phyloP scores from a whole-genome alignment of 257 asterid species.

The Marsdenia floribunda region DNA sequence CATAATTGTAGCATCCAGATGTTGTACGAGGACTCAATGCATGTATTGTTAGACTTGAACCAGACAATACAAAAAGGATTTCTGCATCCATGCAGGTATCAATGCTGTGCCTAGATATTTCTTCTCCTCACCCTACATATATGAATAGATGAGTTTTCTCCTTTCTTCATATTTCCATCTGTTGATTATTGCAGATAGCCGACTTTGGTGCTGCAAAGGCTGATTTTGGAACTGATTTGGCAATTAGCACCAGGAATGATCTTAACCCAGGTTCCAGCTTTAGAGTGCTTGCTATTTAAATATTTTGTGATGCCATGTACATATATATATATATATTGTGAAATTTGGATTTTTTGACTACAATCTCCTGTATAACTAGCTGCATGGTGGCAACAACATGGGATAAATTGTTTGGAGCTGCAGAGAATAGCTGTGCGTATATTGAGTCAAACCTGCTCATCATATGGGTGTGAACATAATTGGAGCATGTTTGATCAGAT shows the following conservation, averaged over 20 bases:
- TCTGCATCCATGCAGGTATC: slow-evolving; percentile 92
- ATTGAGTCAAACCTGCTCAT: slow-evolving; percentile 85
- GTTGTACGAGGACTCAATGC: slow-evolving; percentile 87
- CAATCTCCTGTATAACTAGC: slow-evolving; percentile 40
- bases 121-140: neutral
- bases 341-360: slow-evolving; percentile 24
- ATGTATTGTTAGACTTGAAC: slow-evolving; percentile 75
- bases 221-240: slow-evolving; percentile 95
- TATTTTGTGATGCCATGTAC: neutral
- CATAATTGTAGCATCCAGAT: slow-evolving; percentile 69
- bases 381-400: slow-evolving; percentile 98
- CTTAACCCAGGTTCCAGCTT: slow-evolving; percentile 78
- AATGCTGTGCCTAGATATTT: slow-evolving; percentile 6
- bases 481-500: slow-evolving; percentile 83
- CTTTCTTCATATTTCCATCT: slow-evolving; percentile 1
- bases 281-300: slow-evolving; percentile 7
- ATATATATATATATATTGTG: neutral
- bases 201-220: slow-evolving; percentile 87
- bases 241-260: slow-evolving; percentile 79
- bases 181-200: slow-evolving; percentile 51
- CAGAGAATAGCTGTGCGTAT: slow-evolving; percentile 83
- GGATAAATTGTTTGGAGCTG: slow-evolving; percentile 86
- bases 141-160: neutral
- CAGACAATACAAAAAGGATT: slow-evolving; percentile 71
- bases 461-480: slow-evolving; percentile 81